Conservation (phyloP, 345 rosid species). For the Limnanthes douglasii region DNA sequence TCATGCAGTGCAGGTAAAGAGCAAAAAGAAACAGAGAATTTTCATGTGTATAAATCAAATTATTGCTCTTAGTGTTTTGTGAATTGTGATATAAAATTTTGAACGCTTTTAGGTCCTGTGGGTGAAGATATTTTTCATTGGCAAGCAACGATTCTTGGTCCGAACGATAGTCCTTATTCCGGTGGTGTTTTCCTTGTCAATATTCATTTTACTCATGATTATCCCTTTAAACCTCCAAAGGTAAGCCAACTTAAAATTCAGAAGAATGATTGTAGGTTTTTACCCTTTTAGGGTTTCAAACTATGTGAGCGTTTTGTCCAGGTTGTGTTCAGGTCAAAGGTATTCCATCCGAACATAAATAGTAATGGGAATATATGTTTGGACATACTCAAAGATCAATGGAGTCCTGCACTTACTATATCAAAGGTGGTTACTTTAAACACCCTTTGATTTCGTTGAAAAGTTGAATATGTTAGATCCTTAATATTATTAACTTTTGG, state of each 20-base stretch:
- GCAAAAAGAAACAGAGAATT: too few species aligned
- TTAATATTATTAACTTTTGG: too few species aligned
- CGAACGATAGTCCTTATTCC: constrained; percentile 48
- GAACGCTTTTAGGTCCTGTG: constrained; percentile 27
- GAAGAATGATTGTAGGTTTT: background rate
- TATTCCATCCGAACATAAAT: constrained; percentile 53
- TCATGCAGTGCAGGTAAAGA: constrained; percentile 58
- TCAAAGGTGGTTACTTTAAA: constrained; percentile 27
- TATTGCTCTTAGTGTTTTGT: background rate
- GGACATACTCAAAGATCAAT: constrained; percentile 57
- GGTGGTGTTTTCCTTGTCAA: constrained; percentile 58
- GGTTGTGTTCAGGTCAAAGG: constrained; percentile 53
- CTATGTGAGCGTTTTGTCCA: constrained; percentile 8
- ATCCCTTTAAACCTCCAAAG: constrained; percentile 69
- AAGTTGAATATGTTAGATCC: background rate
- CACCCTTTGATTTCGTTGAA: background rate
- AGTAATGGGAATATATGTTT: constrained; percentile 49
- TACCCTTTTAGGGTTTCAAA: background rate
- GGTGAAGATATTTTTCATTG: constrained; percentile 60
- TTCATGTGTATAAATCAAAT: too few species aligned
- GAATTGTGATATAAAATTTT: background rate
- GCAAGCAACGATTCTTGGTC: constrained; percentile 69
- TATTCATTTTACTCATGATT: constrained; percentile 49
- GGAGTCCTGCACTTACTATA: constrained; percentile 66
- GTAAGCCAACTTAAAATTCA: constrained; percentile 9